phyloP scores from a whole-genome alignment of 2,329 filamentous ascomycete genomes.

The Paramyrothecium sp. region DNA sequence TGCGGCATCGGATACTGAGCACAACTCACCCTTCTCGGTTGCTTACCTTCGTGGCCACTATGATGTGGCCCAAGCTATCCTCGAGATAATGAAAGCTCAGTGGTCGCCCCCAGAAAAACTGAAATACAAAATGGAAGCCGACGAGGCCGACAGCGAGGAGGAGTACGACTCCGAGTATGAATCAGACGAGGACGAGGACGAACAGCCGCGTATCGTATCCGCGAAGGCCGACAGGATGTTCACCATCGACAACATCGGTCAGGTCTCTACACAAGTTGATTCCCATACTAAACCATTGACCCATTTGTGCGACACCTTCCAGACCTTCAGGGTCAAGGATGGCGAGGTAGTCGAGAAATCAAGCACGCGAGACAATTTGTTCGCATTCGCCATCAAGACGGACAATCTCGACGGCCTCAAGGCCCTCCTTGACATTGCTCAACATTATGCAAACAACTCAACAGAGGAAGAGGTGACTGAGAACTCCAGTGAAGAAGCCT shows the following conservation, averaged over 20 bases:
- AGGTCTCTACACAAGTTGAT: conserved; percentile 67
- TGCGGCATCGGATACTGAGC: conserved; percentile 50
- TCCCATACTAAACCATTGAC: conserved; percentile 55
- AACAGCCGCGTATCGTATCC: conserved; percentile 42
- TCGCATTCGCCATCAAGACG: conserved; percentile 45
- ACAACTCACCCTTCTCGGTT: conserved; percentile 63
- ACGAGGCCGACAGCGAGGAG: conserved; percentile 33
- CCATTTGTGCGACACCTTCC: conserved; percentile 43
- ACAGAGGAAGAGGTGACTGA: conserved; percentile 29
- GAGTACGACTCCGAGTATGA: conserved; percentile 25
- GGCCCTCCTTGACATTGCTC: conserved; percentile 55
- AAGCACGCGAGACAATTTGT: conserved; percentile 18
- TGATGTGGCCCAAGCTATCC: conserved; percentile 60
- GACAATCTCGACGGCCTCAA: conserved; percentile 55
- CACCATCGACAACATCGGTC: conserved; percentile 74
- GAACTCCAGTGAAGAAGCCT: conserved; percentile 24
- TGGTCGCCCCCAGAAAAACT: conserved; percentile 55
- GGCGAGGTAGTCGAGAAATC: conserved; percentile 15
- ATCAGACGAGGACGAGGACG: conserved; percentile 28
- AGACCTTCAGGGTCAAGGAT: conserved; percentile 29
- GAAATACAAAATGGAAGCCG: conserved; percentile 46
- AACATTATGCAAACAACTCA: conserved; percentile 41
- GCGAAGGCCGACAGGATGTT: conserved; percentile 65
- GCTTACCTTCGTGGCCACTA: conserved; percentile 66
- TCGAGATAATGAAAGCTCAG: conserved; percentile 70